Base-by-base conservation (phyloP, 805 yeast species). In the Scheffersomyces lignosus region DNA sequence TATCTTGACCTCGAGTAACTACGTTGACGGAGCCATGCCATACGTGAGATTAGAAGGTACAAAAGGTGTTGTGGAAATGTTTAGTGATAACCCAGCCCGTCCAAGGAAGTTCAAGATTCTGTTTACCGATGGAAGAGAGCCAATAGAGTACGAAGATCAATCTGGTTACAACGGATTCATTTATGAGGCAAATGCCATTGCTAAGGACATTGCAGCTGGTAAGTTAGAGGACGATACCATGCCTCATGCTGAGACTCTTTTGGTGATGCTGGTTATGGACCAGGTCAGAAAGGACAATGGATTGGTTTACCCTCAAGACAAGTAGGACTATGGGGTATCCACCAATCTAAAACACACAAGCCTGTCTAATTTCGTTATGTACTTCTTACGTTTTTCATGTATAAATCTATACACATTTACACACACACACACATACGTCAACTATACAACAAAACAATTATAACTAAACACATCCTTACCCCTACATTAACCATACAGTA, bases 101-200 rank as follows among this genome's bases (percentile, higher is more conserved):
- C 60, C 67, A 3, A 44, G 42, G 27, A 47, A 49, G 40, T 62
- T 54, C 44, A 60, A 54, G 30, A 38, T 44, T 15, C 29, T 25
- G 17, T 61, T 60, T 48, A 45, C 47, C 17, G 67, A 66, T 34
- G 45, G 38, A 1, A 39, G 51, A 4, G 45, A 47, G 18, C 43
- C 52, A 1, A 44, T 56, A 24, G 66, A 53, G 16, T 55, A 54
- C 37, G 54, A 60, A 27, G 70, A 65, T 36, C 53, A 60, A 16
- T 53, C 62, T 6, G 69, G 66, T 3, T 70, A 64, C 30, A 52
- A 60, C 32, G 84, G 84, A 0, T 71, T 77, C 51, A 73, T 72
- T 46, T 71, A 70, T 52, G 83, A 78, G 56, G 81, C 81, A 1
- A 71, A 76, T 46, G 79, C 75, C 4, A 70, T 69, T 20, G 81